Evolutionary conservation across 2,329 filamentous ascomycete species (phyloP), one percentile per base, ranked within the genome.

Genomic region (Diaporthe vaccinii): DNA sequence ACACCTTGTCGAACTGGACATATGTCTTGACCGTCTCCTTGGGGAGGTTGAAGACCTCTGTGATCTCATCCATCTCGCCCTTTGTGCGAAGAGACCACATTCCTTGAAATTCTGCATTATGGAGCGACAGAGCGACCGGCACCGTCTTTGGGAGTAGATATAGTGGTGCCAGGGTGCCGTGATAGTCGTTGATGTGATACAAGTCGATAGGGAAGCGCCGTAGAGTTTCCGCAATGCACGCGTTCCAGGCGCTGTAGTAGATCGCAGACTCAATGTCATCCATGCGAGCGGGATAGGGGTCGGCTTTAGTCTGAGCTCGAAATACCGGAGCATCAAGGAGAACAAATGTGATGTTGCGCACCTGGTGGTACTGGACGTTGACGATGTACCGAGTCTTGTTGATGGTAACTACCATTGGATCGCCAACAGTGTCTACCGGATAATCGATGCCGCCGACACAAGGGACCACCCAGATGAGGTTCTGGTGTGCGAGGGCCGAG

Each of bases 221-320:
- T 76, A 92, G 87, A 3, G 90, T 84, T 77, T 91, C 86, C 1
- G 91, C 90, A 77, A 93, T 92, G 79, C 91, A 93, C 79, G 91
- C 89, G 75, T 93, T 93, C 91, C 91, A 93, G 2, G 91, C 90
- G 2, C 90, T 92, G 82, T 93, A 93, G 83, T 93, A 93, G 68
- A 93, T 89, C 12, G 91, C 91, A 77, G 88, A 91, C 76, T 91
- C 90, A 74, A 93, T 84, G 79, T 93, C 75, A 14, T 93, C 91
- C 91, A 93, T 93, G 34, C 91, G 87, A 49, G 90, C 85, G 15
- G 91, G 91, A 78, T 93, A 93, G 0, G 91, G 91, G 76, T 92
- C 90, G 31, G 87, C 84, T 77, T 89, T 89, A 1, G 72, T 89
- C 80, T 93, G 91, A 76, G 90, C 87, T 73, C 92, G 88, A 84